phyloP scores from a whole-genome alignment of 495 filamentous ascomycete genomes.

The Hapsidospora chrysogenum region DNA sequence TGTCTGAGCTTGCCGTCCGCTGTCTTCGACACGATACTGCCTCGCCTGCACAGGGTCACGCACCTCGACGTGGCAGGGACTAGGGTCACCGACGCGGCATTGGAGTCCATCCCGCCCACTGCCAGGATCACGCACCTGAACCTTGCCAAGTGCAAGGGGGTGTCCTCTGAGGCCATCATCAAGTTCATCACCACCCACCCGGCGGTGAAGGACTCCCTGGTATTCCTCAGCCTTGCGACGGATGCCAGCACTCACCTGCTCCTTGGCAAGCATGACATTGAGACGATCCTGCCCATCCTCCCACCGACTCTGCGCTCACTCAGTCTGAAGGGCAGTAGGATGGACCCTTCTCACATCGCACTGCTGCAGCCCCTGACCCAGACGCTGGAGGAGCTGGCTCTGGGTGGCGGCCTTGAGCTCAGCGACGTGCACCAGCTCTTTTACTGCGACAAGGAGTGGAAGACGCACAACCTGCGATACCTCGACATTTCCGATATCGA shows the following conservation, averaged over 20 bases:
- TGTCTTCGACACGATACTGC: constrained; percentile 53
- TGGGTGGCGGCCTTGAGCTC: constrained; percentile 52
- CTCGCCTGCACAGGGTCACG: constrained; percentile 51
- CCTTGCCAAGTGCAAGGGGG: constrained; percentile 54
- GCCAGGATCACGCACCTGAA: constrained; percentile 69
- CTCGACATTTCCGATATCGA: constrained; percentile 53
- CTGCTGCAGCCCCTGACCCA: constrained; percentile 56
- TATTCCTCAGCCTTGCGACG: constrained; percentile 59
- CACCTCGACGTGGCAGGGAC: constrained; percentile 73
- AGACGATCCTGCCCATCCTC: constrained; percentile 48
- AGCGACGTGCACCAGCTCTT: constrained; percentile 45
- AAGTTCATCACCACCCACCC: constrained; percentile 61
- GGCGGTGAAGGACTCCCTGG: constrained; percentile 43
- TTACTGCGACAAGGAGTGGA: constrained; percentile 9
- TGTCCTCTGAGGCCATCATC: constrained; percentile 50
- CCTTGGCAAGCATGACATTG: constrained; percentile 46
- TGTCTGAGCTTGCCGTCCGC: constrained; percentile 56
- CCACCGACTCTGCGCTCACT: constrained; percentile 55
- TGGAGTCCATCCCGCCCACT: constrained; percentile 52
- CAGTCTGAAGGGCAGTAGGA: constrained; percentile 60
- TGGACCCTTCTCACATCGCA: constrained; percentile 45
- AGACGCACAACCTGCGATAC: constrained; percentile 53
- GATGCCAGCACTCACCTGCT: constrained; percentile 62
- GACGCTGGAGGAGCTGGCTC: constrained; percentile 62
- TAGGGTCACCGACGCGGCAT: constrained; percentile 54